phyloP scores from a whole-genome alignment of 2,329 filamentous ascomycete species.

The Sporothrix phasma region DNA sequence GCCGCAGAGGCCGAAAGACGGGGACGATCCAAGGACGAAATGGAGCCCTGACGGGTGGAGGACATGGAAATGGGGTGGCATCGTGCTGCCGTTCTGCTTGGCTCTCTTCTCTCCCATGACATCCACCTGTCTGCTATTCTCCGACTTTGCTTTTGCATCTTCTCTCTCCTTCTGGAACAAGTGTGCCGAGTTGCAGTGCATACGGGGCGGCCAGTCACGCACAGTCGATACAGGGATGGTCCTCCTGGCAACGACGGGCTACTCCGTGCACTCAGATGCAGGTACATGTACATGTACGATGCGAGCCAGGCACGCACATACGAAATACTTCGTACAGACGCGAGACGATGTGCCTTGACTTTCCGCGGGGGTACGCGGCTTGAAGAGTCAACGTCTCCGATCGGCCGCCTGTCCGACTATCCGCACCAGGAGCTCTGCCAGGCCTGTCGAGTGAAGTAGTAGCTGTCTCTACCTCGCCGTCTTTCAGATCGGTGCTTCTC shows the following conservation, averaged over 20 bases:
- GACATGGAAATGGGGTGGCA: no score
- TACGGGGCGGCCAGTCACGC: conserved; percentile 12
- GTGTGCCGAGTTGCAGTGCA: conserved; percentile 1
- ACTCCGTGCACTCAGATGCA: conserved; percentile 2
- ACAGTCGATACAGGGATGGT: conserved; percentile 11
- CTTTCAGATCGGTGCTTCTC: background rate
- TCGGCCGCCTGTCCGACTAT: background rate
- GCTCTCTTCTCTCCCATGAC: background rate
- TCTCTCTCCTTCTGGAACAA: background rate
- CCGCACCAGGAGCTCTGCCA: no score
- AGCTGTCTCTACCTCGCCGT: no score
- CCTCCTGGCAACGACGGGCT: conserved; percentile 1
- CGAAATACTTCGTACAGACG: no score
- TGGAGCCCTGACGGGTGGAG: no score
- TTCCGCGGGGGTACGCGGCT: no score
- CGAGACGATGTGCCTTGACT: no score
- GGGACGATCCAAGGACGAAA: no score
- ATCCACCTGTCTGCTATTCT: background rate
- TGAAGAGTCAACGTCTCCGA: no score
- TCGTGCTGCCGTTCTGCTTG: no score
- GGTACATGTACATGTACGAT: no score
- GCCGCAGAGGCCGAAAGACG: background rate
- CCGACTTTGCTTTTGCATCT: background rate
- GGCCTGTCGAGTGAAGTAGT: no score
- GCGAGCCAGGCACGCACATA: background rate